Evolutionary conservation across 306 rosid genomes (phyloP).

Genomic region (Begonia loranthoides): DNA sequence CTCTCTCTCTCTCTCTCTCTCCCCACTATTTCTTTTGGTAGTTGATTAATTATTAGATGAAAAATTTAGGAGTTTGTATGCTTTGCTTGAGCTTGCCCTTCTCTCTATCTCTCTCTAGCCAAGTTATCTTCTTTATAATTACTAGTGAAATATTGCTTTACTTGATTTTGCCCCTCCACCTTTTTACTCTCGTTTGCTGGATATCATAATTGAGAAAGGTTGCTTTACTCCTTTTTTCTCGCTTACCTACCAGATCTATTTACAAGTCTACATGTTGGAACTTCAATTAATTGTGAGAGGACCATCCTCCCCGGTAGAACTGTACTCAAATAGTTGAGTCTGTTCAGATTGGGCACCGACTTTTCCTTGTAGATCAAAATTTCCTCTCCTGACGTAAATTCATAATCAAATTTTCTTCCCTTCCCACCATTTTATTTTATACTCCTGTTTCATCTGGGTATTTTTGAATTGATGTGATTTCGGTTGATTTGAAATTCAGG

Average conservation of each 20-base stretch:
- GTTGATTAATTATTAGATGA: conserved; percentile 11
- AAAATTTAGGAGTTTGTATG: conserved; percentile 12
- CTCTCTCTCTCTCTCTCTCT: conserved; percentile 10
- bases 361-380: not conserved
- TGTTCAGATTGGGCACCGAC: not conserved
- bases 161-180: conserved; percentile 17
- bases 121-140: conserved; percentile 26
- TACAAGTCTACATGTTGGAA: conserved; percentile 12
- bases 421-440: conserved; percentile 1
- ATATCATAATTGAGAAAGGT: conserved; percentile 21
- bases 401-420: not conserved
- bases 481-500: not conserved
- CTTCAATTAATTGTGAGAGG: conserved; percentile 9
- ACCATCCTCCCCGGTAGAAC: not conserved
- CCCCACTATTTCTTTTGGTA: conserved; percentile 22
- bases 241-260: conserved; percentile 26
- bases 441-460: not conserved
- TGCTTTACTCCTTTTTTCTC: conserved; percentile 23
- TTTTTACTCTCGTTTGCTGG: conserved; percentile 13
- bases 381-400: conserved; percentile 7
- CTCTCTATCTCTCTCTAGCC: conserved; percentile 21
- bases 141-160: conserved; percentile 17
- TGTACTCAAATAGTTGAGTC: conserved; percentile 12
- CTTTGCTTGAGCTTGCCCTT: not conserved
- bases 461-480: conserved; percentile 15